These are phyloP conservation scores for Penicillium sp. DNA, from an alignment of 2,329 filamentous ascomycete genomes.

Conservation along the genomic window DNA sequence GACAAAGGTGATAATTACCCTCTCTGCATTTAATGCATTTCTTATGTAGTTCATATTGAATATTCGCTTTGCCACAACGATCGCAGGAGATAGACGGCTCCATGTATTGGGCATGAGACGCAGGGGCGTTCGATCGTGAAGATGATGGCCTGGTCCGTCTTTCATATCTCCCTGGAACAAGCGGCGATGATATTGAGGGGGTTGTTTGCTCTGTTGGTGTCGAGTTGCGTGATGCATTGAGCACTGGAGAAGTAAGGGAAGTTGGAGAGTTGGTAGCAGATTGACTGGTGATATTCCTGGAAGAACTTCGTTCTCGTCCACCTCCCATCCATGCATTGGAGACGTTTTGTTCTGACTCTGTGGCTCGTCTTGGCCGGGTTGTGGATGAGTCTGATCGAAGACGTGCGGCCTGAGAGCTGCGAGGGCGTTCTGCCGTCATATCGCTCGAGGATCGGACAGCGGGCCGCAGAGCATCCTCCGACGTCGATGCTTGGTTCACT, in stretches of 20 bases:
- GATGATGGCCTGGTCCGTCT: slow-evolving; percentile 33
- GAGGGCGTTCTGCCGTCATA: slow-evolving; percentile 34
- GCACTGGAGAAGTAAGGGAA: slow-evolving; percentile 10
- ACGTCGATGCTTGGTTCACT: slow-evolving; percentile 33
- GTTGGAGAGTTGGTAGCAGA: slow-evolving; percentile 26
- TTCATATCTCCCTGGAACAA: slow-evolving; percentile 20
- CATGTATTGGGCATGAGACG: slow-evolving; percentile 46
- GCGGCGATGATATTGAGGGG: slow-evolving; percentile 16
- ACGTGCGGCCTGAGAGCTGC: slow-evolving; percentile 25
- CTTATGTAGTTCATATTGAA: slow-evolving; percentile 84
- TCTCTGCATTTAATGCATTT: slow-evolving; percentile 69
- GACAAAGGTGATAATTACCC: slow-evolving; percentile 75
- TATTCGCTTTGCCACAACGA: slow-evolving; percentile 65
- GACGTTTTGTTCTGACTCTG: slow-evolving; percentile 32
- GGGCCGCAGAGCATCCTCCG: slow-evolving; percentile 34
- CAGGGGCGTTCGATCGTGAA: slow-evolving; percentile 31
- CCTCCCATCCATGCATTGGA: slow-evolving; percentile 26
- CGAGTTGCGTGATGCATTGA: slow-evolving; percentile 4
- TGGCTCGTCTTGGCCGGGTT: slow-evolving; percentile 31
- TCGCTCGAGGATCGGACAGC: slow-evolving; percentile 38
- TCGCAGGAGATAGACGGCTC: slow-evolving; percentile 75
- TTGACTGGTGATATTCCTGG: slow-evolving; percentile 23
- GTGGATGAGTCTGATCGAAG: slow-evolving; percentile 26
- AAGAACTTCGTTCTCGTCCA: slow-evolving; percentile 23
- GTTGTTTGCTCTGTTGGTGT: slow-evolving; percentile 9